Evolutionary conservation across 768 basidiomycete genomes (phyloP), one percentile per base, ranked within the genome.

Genomic region (Russula abietina): DNA sequence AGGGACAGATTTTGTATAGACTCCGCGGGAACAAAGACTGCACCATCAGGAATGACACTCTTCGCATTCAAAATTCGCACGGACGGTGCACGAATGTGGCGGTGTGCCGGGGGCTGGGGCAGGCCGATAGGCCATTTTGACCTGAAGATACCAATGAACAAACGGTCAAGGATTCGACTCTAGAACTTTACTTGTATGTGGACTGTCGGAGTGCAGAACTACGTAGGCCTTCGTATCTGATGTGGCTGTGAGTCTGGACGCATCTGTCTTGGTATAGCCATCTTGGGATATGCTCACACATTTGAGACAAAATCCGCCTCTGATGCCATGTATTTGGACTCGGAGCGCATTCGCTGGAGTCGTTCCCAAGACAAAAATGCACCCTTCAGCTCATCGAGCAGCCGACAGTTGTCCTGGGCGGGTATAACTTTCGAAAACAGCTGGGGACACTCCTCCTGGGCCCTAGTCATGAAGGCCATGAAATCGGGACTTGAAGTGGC

Each of bases 281-380:
- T 19, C 26, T n/a, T 36, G 28, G 24, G 22, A 2, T 32, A 46
- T 11, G 71, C 81, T 54, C 69, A 84, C 81, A 83, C 81, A 55
- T 80, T 80, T n/a, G 78, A 76, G 17, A 76, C 81, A 60, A 76
- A 82, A 64, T 83, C 83, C 1, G 82, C 80, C 65, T 84, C 83
- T 2, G 80, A 81, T 72, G 76, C 79, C 67, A 75, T 81, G 57
- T 81, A 78, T 22, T 75, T 75, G 6, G 76, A 75, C 6, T 70
- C 70, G n/a, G 63, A 36, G 14, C 71, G 75, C 79, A 83, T 81
- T 59, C 69, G 71, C 10, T 70, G 68, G 8, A 82, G 71, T 41
- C 74, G 74, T 30, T 75, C 73, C 81, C 81, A 83, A 17, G 80
- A 78, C 4, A 71, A 70, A 55, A 75, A 78, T 10, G 82, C 79